Base-by-base conservation (phyloP, 305 asterid genomes). In the Nicotiana rustica region DNA sequence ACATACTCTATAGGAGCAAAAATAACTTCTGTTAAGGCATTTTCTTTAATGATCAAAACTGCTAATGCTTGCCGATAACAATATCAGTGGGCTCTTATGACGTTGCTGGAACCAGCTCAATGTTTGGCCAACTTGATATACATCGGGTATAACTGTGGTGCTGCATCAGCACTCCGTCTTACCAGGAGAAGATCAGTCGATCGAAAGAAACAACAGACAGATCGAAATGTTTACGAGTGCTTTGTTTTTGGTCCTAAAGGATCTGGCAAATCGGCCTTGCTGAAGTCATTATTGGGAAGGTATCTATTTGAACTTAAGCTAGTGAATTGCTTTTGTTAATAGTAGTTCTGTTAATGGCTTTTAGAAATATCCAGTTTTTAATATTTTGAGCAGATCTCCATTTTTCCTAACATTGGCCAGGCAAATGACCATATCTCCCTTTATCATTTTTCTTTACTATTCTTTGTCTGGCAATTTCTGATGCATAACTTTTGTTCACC, bases 11-110 rank as follows among this genome's bases (percentile, higher is more conserved):
- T 8, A 0, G 9, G 17, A 55, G n/a, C 9, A 52, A 52, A 52
- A 8, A 7, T 10, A 66, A 36, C 49, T 62, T 55, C 33, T 57
- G 17, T 19, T 59, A 49, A 61, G 83, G 78, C 69, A 47, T 81
- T 18, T 73, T 70, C 57, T 75, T 52, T 56, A 44, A 73, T 41
- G 49, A 80, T 79, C 69, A 77, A 65, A 55, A 71, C 70, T 77
- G 65, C 82, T 84, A 84, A 82, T 82, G 84, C 79, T 81, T 85
- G 79, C 82, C 35, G 69, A 83, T 90, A 86, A 31, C 89, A 84
- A 77, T 88, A 89, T 91, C 96, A 97, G 99, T 97, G 99, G 99
- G 94, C 92, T 84, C 96, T 97, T 84, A 95, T 95, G 99, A 97
- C 99, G 83, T 87, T 87, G 86, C 87, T 97, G 86, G 96, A 92